Base-by-base conservation (phyloP, 306 rosid species). In the Vachellia collinsii region DNA sequence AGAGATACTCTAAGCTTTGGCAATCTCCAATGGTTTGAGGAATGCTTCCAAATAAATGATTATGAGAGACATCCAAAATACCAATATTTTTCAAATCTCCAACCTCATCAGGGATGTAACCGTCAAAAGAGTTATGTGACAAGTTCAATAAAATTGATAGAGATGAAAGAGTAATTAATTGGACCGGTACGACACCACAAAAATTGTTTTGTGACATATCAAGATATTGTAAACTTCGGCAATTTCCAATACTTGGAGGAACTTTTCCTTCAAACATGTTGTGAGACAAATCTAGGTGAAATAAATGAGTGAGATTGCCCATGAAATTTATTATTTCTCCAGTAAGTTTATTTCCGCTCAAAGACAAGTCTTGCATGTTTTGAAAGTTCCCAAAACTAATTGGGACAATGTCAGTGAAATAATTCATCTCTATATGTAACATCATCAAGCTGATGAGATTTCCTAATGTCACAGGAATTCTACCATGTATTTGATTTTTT, bases 401-500 rank as follows among this genome's bases (percentile, higher is more conserved):
- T 47, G 53, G 53, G 1, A 47, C 13, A 5, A 11, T 47, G 17
- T 12, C 19, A 47, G 1, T 47, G 19, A 47, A 12, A 47, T 13
- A 12, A 47, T 47, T 47, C 44, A 13, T 11, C 0, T 3, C 0
- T 11, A 12, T 47, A 0, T 3, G 0, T 11, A 47, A 1, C 0
- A 2, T 0, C 1, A 5, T 4, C 53, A 47, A 4, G 53, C 4
- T 12, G 13, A 47, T 47, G 53, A 47, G 53, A 6, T 47, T 47
- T 13, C 17, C 53, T 47, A 47, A 47, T 13, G 16, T 4, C 3
- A 3, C 19, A 47, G 53, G 53, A 47, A 47, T 47, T 47, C 3
- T 47, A 0, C 53, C 53, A 47, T 5, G 13, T 47, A 47, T 47
- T 47, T 47, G 19, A 47, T 47, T 47, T 2, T 11, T 4, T 13